These are phyloP conservation scores for Russula sp. DNA, from an alignment of 768 basidiomycete genomes.

Conservation along the genomic window DNA sequence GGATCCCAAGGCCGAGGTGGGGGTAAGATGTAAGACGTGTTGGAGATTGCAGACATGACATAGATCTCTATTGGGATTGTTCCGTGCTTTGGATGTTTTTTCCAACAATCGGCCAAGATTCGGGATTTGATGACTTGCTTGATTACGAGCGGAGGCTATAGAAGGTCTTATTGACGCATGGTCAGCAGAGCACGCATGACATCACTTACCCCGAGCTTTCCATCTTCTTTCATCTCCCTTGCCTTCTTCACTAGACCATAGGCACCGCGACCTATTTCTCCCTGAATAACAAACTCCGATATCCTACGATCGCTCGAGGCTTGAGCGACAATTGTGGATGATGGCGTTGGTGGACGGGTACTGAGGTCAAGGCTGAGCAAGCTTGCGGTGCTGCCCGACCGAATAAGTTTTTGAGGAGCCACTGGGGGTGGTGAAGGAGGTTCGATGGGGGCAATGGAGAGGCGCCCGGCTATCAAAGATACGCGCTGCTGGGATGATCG, in stretches of 20 bases:
- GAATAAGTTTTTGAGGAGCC: slow-evolving; percentile 56
- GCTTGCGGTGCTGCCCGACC: slow-evolving; percentile 58
- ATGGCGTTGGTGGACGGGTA: slow-evolving; percentile 60
- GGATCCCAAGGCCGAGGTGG: slow-evolving; percentile 82
- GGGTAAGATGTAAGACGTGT: slow-evolving; percentile 73
- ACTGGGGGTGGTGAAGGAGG: slow-evolving; percentile 60
- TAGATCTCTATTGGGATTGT: slow-evolving; percentile 98
- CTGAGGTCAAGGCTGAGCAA: slow-evolving; percentile 53
- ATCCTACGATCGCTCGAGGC: slow-evolving; percentile 59
- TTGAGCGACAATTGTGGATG: slow-evolving; percentile 39
- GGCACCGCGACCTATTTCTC: slow-evolving; percentile 88
- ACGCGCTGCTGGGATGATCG: slow-evolving; percentile 82
- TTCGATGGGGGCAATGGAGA: slow-evolving; percentile 71
- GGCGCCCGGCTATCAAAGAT: slow-evolving; percentile 75
- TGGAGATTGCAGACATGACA: slow-evolving; percentile 86
- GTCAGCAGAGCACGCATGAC: slow-evolving; percentile 14
- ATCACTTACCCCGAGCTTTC: slow-evolving; percentile 71
- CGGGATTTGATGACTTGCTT: slow-evolving; percentile 99
- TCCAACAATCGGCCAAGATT: slow-evolving; percentile 99
- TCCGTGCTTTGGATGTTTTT: slow-evolving; percentile 89
- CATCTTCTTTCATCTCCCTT: slow-evolving; percentile 67
- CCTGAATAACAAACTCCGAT: slow-evolving; percentile 78
- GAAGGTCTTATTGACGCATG: slow-evolving; percentile 25
- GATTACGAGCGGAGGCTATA: slow-evolving; percentile 83
- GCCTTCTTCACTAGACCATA: slow-evolving; percentile 94